phyloP scores from a whole-genome alignment of 805 yeast genomes.

The Hanseniaspora clermontiae region DNA sequence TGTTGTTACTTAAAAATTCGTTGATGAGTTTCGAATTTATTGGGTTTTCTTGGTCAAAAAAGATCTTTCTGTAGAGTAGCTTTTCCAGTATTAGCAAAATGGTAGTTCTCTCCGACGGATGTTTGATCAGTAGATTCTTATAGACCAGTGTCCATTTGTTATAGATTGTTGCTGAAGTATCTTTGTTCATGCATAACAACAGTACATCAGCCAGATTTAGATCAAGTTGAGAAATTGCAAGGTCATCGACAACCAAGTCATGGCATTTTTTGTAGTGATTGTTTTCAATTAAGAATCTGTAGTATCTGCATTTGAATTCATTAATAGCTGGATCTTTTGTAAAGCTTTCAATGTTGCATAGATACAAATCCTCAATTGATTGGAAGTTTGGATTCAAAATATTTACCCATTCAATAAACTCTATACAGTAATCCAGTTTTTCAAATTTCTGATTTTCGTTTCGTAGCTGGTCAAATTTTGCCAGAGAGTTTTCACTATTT shows the following conservation, averaged over 20 bases:
- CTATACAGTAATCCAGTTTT: neutral
- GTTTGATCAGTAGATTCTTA: neutral
- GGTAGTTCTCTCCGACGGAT: neutral
- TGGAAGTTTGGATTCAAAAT: neutral
- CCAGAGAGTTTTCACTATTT: neutral
- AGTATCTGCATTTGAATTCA: neutral
- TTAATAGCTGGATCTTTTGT: neutral
- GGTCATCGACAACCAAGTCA: neutral
- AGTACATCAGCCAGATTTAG: neutral
- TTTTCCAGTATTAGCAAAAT: neutral
- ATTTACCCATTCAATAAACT: neutral
- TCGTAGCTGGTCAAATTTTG: neutral
- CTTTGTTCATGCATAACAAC: neutral
- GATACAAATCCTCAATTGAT: neutral
- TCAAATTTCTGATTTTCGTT: neutral
- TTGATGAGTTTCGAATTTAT: neutral
- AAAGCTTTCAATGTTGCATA: neutral
- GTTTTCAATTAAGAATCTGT: neutral
- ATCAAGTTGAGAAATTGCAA: neutral
- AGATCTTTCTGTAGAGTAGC: neutral
- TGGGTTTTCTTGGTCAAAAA: neutral
- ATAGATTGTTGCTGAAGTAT: neutral
- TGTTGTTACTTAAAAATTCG: neutral
- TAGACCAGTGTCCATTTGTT: neutral
- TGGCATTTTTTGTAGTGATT: neutral